phyloP scores from a whole-genome alignment of 2,329 filamentous ascomycete species.

The Ophiocordyceps polyrhachis-furcata region DNA sequence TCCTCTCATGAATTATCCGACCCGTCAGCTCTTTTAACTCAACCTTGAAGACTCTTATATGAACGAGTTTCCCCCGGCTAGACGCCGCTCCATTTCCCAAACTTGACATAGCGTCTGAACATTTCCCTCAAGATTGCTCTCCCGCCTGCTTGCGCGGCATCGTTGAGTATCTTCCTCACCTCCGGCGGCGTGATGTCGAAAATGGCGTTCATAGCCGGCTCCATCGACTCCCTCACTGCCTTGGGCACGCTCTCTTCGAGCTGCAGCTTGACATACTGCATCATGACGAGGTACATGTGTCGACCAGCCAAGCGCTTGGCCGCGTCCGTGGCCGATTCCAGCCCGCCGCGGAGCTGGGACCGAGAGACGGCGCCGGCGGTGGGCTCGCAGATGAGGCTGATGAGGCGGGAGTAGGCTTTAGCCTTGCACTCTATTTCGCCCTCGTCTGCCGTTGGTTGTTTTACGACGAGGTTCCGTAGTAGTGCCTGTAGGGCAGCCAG shows the following conservation, averaged over 20 bases:
- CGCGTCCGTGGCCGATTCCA: constrained; percentile 41
- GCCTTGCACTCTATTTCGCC: constrained; percentile 22
- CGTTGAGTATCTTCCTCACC: constrained; percentile 35
- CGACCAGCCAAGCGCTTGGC: constrained; percentile 42
- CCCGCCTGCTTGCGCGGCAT: constrained; percentile 39
- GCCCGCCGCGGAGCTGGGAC: constrained; percentile 20
- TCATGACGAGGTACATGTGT: constrained; percentile 41
- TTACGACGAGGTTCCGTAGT: constrained; percentile 30
- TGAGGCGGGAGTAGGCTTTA: constrained; percentile 31
- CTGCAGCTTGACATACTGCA: constrained; percentile 41
- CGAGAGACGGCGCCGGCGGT: constrained; percentile 35
- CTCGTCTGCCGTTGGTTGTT: constrained; percentile 7
- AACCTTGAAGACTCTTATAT: background rate
- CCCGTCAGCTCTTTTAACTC: background rate
- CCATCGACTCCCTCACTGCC: constrained; percentile 33
- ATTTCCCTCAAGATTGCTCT: constrained; percentile 38
- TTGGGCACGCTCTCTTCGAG: constrained; percentile 33
- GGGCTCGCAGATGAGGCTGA: constrained; percentile 41
- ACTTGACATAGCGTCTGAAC: constrained; percentile 40
- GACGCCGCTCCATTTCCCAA: constrained; percentile 45
- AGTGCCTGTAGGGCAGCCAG: constrained; percentile 34
- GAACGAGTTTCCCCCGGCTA: constrained; percentile 11
- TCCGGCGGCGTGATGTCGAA: constrained; percentile 38
- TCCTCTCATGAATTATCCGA: background rate
- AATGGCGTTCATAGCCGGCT: constrained; percentile 38